A percentile compares a stretch with the other conserved stretches of the same genome.
phyloP scores from a whole-genome alignment of 2,329 filamentous ascomycete species.

The Colletotrichum gigasporum region DNA sequence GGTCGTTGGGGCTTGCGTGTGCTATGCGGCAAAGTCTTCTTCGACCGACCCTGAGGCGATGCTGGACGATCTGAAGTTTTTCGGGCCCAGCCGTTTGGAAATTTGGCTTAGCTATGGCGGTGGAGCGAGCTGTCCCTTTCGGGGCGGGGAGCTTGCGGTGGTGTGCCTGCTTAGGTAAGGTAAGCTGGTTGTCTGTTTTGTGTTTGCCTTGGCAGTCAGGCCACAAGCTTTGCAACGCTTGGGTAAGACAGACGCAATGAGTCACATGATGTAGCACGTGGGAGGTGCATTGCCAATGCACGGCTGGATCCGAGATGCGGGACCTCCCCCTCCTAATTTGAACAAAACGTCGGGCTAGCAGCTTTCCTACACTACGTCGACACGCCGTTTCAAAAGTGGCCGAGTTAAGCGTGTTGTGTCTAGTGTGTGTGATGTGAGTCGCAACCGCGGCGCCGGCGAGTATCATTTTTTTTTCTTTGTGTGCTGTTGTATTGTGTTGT shows the following conservation, averaged over 20 bases:
- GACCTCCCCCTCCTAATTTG: background rate
- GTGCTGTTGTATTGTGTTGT: too few relatives aligned
- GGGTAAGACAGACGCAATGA: background rate
- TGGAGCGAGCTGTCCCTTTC: constrained; percentile 23
- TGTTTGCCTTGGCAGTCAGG: background rate
- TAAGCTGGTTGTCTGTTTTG: too few relatives aligned
- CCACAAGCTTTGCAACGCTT: background rate
- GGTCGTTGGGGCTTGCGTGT: constrained; percentile 6
- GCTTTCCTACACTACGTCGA: too few relatives aligned
- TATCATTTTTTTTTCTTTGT: background rate
- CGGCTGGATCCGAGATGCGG: constrained; percentile 13
- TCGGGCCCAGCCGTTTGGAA: constrained; percentile 10
- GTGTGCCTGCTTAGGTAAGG: constrained; percentile 2
- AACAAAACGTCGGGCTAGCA: background rate
- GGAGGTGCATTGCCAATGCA: background rate
- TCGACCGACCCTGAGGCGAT: background rate
- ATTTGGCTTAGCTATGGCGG: constrained; percentile 24
- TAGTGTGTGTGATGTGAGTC: too few relatives aligned
- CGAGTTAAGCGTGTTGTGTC: background rate
- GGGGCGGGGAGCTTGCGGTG: constrained; percentile 5
- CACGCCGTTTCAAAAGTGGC: constrained; percentile 1
- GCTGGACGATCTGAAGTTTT: constrained; percentile 30
- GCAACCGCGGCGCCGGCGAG: background rate
- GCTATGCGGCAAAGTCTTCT: background rate
- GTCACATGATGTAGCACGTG: background rate